A percentile compares a stretch with the other conserved stretches of the same genome.
phyloP scores from a whole-genome alignment of 768 basidiomycete species.

The Neoboletus brunneissimus region DNA sequence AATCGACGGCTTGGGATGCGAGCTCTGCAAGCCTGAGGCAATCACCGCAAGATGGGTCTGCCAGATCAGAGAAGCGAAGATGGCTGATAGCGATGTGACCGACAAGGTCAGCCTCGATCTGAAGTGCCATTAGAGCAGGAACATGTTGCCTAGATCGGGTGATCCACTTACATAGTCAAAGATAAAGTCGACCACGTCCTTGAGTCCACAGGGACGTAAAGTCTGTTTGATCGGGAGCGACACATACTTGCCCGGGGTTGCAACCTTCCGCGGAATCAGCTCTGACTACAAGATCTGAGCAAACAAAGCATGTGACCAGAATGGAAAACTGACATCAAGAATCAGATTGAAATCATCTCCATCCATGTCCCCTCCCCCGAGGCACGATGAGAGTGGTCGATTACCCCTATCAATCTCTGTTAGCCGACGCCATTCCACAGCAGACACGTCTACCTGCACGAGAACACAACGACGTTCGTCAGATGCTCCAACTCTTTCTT shows the following conservation, averaged over 20 bases:
- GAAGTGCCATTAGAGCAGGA: neutral
- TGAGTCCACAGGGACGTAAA: slow-evolving; percentile 32
- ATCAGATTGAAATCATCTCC: slow-evolving; percentile 53
- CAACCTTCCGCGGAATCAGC: slow-evolving; percentile 26
- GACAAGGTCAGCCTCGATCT: slow-evolving; percentile 40
- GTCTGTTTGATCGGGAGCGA: slow-evolving; percentile 37
- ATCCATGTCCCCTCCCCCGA: slow-evolving; percentile 55
- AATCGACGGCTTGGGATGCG: slow-evolving; percentile 49
- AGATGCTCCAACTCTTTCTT: slow-evolving; percentile 38
- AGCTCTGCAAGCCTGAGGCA: slow-evolving; percentile 44
- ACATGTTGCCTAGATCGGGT: neutral
- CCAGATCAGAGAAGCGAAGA: slow-evolving; percentile 42
- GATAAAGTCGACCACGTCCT: slow-evolving; percentile 47
- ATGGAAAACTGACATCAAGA: slow-evolving; percentile 34
- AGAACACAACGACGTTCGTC: slow-evolving; percentile 49
- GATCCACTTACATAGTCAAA: slow-evolving; percentile 42
- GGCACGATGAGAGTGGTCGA: slow-evolving; percentile 43
- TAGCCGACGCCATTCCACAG: slow-evolving; percentile 1
- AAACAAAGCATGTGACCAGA: too few relatives aligned
- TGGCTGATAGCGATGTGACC: slow-evolving; percentile 43
- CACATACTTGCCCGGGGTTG: slow-evolving; percentile 39
- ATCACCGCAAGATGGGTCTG: slow-evolving; percentile 32
- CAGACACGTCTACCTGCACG: slow-evolving; percentile 37
- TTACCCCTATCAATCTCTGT: slow-evolving; percentile 32
- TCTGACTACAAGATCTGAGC: slow-evolving; percentile 26